Conservation (phyloP, 2,329 filamentous ascomycete species). For the Ophiosphaerella herpotricha region DNA sequence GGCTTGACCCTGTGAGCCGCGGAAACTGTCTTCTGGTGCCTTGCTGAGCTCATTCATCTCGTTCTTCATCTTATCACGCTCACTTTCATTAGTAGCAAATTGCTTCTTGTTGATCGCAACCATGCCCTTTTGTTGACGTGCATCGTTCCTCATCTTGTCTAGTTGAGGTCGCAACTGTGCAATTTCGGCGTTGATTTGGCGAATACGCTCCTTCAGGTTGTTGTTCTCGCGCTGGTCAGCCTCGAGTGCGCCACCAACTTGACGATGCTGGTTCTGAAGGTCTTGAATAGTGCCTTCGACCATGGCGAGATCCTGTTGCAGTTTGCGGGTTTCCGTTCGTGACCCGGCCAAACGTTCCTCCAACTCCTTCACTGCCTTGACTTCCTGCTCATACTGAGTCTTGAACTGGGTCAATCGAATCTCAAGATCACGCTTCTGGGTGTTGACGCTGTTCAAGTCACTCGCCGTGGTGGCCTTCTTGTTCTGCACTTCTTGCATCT, state of each 20-base stretch:
- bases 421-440: conserved; percentile 94
- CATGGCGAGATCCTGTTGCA: conserved; percentile 82
- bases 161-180: conserved; percentile 84
- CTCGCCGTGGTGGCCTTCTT: conserved; percentile 80
- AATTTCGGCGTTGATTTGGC: conserved; percentile 79
- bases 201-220: conserved; percentile 84
- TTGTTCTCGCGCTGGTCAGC: conserved; percentile 88
- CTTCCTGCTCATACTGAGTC: conserved; percentile 89
- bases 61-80: conserved; percentile 82
- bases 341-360: conserved; percentile 81
- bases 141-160: conserved; percentile 90
- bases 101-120: conserved; percentile 99
- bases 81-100: conserved; percentile 82
- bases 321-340: conserved; percentile 78
- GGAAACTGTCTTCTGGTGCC: conserved; percentile 60
- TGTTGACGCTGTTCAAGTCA: conserved; percentile 77
- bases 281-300: conserved; percentile 82
- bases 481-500: conserved; percentile 90
- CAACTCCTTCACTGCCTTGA: conserved; percentile 79
- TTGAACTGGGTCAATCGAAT: conserved; percentile 83
- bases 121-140: conserved; percentile 91
- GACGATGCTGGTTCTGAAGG: conserved; percentile 79
- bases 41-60: conserved; percentile 74
- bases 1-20: conserved; percentile 37
- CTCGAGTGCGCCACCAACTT: conserved; percentile 74